Percentiles rank a stretch among this genome's conserved stretches.
phyloP scores from a whole-genome alignment of 1,284 basidiomycete species.

The Ganoderma meredithae region DNA sequence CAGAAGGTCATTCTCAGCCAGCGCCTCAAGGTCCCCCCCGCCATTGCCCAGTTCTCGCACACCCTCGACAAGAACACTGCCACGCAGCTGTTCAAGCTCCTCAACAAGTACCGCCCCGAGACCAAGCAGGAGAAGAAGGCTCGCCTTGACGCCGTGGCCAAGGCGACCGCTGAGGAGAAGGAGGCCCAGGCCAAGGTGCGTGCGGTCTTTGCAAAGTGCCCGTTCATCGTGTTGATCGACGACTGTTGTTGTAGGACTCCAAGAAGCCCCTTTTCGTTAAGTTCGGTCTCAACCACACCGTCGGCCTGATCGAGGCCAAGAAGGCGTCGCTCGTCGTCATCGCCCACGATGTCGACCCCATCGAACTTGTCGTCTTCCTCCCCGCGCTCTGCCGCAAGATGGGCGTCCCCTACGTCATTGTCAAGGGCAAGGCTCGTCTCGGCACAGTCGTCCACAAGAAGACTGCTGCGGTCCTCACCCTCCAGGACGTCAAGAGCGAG shows the following conservation, averaged over 20 bases:
- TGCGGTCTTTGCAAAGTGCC: slow-evolving; percentile 3
- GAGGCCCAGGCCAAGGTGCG: slow-evolving; percentile 72
- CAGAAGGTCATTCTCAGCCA: slow-evolving; percentile 99
- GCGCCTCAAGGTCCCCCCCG: slow-evolving; percentile 98
- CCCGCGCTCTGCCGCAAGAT: slow-evolving; percentile 99
- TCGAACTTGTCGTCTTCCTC: slow-evolving; percentile 98
- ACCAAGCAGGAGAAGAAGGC: slow-evolving; percentile 98
- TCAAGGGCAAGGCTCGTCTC: slow-evolving; percentile 97
- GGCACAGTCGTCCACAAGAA: slow-evolving; percentile 99
- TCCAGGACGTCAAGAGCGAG: slow-evolving; percentile 96
- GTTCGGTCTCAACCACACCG: slow-evolving; percentile 97
- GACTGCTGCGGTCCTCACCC: slow-evolving; percentile 89
- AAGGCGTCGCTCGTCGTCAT: slow-evolving; percentile 98
- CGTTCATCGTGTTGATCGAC: not conserved
- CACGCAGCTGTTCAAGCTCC: slow-evolving; percentile 96
- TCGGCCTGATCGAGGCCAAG: slow-evolving; percentile 96
- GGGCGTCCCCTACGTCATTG: slow-evolving; percentile 98
- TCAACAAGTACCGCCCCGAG: slow-evolving; percentile 97
- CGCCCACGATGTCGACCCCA: slow-evolving; percentile 98
- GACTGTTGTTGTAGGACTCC: slow-evolving; percentile 57
- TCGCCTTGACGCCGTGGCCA: slow-evolving; percentile 83
- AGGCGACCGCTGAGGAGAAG: slow-evolving; percentile 81
- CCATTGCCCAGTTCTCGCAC: slow-evolving; percentile 98
- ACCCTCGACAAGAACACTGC: slow-evolving; percentile 99
- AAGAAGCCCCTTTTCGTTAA: slow-evolving; percentile 97